Evolutionary conservation across 805 yeast species (phyloP).

Genomic region (Cyberlindnera suaveolens): DNA sequence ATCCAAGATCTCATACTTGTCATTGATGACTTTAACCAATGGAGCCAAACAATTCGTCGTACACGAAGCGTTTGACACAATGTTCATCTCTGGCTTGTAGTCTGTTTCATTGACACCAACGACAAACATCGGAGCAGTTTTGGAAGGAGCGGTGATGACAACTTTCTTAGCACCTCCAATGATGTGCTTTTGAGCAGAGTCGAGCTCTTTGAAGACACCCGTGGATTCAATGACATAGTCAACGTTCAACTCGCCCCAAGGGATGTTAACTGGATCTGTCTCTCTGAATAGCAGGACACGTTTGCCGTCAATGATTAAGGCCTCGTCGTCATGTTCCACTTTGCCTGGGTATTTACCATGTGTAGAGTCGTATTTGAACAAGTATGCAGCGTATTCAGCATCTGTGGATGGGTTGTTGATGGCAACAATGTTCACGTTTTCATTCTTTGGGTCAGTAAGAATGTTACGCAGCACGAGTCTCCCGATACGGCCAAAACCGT

Average conservation of each 20-base stretch:
- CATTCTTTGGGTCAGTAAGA: constrained; percentile 36
- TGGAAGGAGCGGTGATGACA: constrained; percentile 88
- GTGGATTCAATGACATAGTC: constrained; percentile 90
- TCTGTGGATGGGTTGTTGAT: constrained; percentile 89
- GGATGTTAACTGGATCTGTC: constrained; percentile 79
- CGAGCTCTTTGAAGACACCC: constrained; percentile 84
- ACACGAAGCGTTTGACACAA: constrained; percentile 90
- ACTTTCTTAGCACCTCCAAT: constrained; percentile 94
- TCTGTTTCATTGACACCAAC: constrained; percentile 82
- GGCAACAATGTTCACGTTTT: constrained; percentile 66
- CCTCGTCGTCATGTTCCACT: constrained; percentile 51
- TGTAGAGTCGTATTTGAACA: constrained; percentile 94
- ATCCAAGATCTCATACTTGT: constrained; percentile 79
- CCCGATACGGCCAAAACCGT: constrained; percentile 94
- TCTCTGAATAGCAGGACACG: constrained; percentile 67
- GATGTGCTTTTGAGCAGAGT: constrained; percentile 78
- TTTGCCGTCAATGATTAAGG: constrained; percentile 63
- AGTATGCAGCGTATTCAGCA: constrained; percentile 87
- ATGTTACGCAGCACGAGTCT: constrained; percentile 86
- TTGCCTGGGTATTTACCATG: constrained; percentile 82
- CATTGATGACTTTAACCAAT: constrained; percentile 84
- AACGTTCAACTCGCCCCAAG: constrained; percentile 82
- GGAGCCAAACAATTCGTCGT: constrained; percentile 96
- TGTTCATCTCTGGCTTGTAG: constrained; percentile 68
- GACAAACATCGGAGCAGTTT: constrained; percentile 94